Base-by-base conservation (phyloP, 306 rosid species). In the Castanea mollissima region DNA sequence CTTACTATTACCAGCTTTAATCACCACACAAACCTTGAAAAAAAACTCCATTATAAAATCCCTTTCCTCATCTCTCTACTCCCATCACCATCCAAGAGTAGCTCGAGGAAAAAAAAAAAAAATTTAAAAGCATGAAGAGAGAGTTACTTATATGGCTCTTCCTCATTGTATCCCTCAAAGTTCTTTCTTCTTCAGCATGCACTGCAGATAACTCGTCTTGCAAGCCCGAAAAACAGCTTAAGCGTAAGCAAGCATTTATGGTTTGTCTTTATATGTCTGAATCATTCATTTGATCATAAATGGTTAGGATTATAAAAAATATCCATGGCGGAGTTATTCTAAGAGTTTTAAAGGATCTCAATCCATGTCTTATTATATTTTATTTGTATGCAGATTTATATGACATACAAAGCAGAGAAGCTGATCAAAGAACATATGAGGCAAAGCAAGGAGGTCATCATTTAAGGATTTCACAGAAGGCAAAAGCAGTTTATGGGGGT, bases 241-340 rank as follows among this genome's bases (percentile, higher is more conserved):
- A 76, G 69, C 35, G 91, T 90, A 86, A 78, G 83, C 76, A 76
- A 78, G 83, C 76, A 78, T 12, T 57, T 60, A 16, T 34, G 6
- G 19, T 38, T 38, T 29, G 55, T 64, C 32, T 19, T 31, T n/a
- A 4, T 49, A 49, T 10, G 15, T 49, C 54, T 49, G 11, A 49
- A 49, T 49, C 54, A 12, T 49, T 49, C 16, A 49, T 49, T 49
- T 49, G 11, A 49, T 49, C 16, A 49, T 12, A 11, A 8, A 41
- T 0, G 46, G 46, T 41, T 41, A 41, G 46, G 46, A 41, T 41
- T 41, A 41, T 41, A 41, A 41, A 38, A 38, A 41, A 41, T 8
- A 41, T 41, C 12, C 46, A 12, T 12, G 54, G 15, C 15, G 54
- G 16, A 49, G 54, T 49, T 49, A 49, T 49, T 49, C 16, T 49